Evolutionary conservation across 2,329 filamentous ascomycete species (phyloP).

Genomic region (Pseudogymnoascus sp.): DNA sequence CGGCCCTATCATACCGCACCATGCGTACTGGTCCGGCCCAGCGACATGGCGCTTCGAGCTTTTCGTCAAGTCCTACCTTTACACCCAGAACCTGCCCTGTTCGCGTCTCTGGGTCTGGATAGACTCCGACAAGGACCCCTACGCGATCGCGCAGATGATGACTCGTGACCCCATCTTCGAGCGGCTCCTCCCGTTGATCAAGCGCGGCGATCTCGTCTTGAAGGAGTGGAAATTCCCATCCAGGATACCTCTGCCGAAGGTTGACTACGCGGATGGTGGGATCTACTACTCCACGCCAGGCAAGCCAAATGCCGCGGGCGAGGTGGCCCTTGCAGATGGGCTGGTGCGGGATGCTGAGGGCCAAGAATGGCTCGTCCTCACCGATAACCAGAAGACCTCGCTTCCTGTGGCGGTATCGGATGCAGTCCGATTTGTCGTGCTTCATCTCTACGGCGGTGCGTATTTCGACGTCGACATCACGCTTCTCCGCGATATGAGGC

Average conservation of each 20-base stretch:
- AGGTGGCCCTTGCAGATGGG: conserved; percentile 40
- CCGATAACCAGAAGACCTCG: conserved; percentile 49
- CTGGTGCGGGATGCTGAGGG: conserved; percentile 42
- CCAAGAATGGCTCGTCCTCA: conserved; percentile 47
- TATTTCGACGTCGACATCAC: conserved; percentile 52
- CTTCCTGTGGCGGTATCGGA: conserved; percentile 51
- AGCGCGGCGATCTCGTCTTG: conserved; percentile 44
- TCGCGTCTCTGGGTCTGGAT: conserved; percentile 47
- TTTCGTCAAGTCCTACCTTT: conserved; percentile 50
- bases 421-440: conserved; percentile 46
- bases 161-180: conserved; percentile 44
- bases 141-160: conserved; percentile 44
- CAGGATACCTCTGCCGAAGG: conserved; percentile 43
- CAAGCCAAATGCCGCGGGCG: conserved; percentile 31
- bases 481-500: conserved; percentile 48
- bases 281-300: conserved; percentile 42
- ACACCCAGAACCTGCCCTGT: conserved; percentile 50
- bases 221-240: conserved; percentile 48
- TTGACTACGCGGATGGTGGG: conserved; percentile 41
- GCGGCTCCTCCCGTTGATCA: conserved; percentile 46
- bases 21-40: conserved; percentile 50
- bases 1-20: conserved; percentile 48
- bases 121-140: conserved; percentile 44
- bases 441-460: conserved; percentile 46
- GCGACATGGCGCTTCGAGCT: conserved; percentile 50